Base-by-base conservation (phyloP, 2,329 filamentous ascomycete genomes). In the Trichoderma citrinoviride region DNA sequence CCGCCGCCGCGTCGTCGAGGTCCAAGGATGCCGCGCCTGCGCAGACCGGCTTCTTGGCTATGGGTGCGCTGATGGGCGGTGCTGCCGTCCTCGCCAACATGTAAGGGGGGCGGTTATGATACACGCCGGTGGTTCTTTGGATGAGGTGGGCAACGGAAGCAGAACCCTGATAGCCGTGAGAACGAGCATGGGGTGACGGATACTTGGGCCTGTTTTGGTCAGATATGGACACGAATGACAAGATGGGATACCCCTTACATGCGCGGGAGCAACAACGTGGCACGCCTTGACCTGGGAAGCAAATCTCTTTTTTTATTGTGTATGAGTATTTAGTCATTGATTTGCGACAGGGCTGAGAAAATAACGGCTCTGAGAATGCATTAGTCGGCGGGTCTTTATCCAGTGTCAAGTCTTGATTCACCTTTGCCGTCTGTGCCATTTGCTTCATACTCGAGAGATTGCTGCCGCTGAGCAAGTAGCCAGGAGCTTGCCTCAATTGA, bases 21-120 rank as follows among this genome's bases (percentile, higher is more conserved):
- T 60, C 57, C 33, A 61, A 53, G 25, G 71, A 68, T n/a, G 68
- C 68, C 57, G 73, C 68, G 7, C 75, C 76, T 7, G 75, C 71
- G 63, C 76, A 75, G 67, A 81, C 79, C 17, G 81, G 75, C 29
- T 79, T 76, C 29, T 68, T 82, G 47, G 80, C 77, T 21, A 72
- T 83, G 53, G 80, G 80, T 37, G 81, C 80, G 25, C 74, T 83
- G 65, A 72, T 82, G 55, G 81, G 80, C 25, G 81, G 80, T 69
- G 80, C 78, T 3, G 81, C 79, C 57, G 65, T 81, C 57, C 68
- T 82, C 54, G 76, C 72, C 70, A 81, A 82, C 75, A 64, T 82
- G 70, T 83, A 80, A 43, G 21, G n/a, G n/a, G n/a, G n/a, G 15
- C 4, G n/a, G 52, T 12, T 33, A 3, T 14, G 3, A 5, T 14